Evolutionary conservation across 306 rosid genomes (phyloP).

Genomic region (Fragaria iinumae): DNA sequence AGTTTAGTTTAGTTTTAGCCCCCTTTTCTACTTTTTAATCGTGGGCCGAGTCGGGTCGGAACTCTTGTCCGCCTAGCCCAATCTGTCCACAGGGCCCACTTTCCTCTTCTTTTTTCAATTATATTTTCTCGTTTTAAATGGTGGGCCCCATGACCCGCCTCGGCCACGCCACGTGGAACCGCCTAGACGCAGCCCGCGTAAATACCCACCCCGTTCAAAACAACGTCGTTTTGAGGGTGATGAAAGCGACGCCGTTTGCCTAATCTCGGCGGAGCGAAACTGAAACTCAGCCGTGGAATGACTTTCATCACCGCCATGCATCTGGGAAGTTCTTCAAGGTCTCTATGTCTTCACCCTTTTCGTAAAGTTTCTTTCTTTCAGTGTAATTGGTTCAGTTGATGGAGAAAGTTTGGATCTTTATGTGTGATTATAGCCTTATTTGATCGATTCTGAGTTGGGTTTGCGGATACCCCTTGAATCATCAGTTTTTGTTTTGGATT

Average conservation of each 20-base stretch:
- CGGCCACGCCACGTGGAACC: no score
- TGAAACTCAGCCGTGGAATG: constrained; percentile 70
- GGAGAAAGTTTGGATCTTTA: neutral
- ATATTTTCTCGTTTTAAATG: no score
- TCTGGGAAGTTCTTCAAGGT: constrained; percentile 96
- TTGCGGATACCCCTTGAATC: neutral
- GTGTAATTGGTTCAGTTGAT: neutral
- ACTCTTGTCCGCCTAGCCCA: no score
- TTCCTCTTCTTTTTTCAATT: no score
- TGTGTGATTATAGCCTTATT: neutral
- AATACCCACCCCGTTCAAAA: no score
- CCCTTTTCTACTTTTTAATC: no score
- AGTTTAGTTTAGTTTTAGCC: no score
- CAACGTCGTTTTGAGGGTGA: neutral
- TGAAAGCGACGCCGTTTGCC: neutral
- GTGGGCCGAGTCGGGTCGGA: no score
- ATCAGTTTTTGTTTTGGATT: neutral
- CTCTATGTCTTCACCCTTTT: neutral
- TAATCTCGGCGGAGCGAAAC: neutral
- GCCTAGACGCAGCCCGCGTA: no score
- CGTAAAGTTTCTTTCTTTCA: neutral
- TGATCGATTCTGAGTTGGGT: neutral
- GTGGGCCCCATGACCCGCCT: no score
- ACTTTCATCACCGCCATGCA: constrained; percentile 78
- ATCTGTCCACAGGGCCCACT: no score